Evolutionary conservation across 2,329 filamentous ascomycete species (phyloP), one percentile per base, ranked within the genome.

Genomic region (Epichloe sibirici): DNA sequence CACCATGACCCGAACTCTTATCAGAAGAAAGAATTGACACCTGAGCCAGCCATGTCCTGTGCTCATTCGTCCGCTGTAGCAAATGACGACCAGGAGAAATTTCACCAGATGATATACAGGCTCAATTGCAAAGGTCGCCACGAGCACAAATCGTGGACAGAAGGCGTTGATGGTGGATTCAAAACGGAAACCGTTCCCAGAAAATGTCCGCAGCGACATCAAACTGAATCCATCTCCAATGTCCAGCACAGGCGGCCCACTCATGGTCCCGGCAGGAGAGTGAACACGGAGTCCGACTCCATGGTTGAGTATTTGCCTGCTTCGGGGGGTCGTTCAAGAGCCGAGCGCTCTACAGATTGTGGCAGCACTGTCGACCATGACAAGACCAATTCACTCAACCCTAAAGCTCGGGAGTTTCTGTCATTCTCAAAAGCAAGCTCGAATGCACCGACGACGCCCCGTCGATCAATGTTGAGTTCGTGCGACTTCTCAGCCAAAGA

Each of bases 61-160:
- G 13, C 28, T 13, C 40, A 17, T 43, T n/a, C 5, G 13, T 9
- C 12, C 9, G 39, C 12, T n/a, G 48, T 6, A 25, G 13, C 12
- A 13, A 28, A 12, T 4, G 12, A 38, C 6, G 31, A 25, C 3
- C n/a, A 7, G n/a, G 8, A 35, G 4, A 65, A 58, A 5, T 68
- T 66, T 42, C 51, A 62, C 37, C 61, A 51, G 23, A 52, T 68
- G 49, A 48, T 68, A 4, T 48, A 59, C 11, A 67, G 59, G 28
- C 60, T 67, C 25, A 59, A 50, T 25, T 2, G 59, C 0, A 56
- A 48, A 23, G 7, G n/a, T 3, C 45, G 51, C 15, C 45, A 50
- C 12, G 34, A 49, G 7, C 45, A 46, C 8, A 51, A 45, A n/a
- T n/a, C n/a, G 12, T 8, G 48, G 13, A 51, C 52, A 38, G 46